These are phyloP conservation scores for Ophiostoma sp. DNA, from an alignment of 2,329 filamentous ascomycete genomes.

Conservation along the genomic window DNA sequence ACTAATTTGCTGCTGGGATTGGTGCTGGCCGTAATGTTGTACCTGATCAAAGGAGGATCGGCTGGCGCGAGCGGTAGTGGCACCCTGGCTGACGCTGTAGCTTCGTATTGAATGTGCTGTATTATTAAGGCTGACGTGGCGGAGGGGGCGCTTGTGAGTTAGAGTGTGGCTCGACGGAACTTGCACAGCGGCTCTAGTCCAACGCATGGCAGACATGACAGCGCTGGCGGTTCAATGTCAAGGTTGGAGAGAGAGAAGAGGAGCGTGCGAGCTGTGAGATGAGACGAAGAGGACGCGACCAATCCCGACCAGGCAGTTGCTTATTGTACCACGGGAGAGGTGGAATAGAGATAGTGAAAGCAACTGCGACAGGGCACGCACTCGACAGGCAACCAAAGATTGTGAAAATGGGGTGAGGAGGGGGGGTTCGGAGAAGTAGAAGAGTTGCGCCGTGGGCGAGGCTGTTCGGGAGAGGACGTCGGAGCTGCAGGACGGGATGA, in stretches of 20 bases:
- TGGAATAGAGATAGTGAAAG: not conserved
- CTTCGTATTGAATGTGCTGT: slow-evolving; percentile 1
- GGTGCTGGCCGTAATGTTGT: not conserved
- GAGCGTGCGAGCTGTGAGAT: not conserved
- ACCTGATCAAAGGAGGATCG: slow-evolving; percentile 11
- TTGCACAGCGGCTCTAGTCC: slow-evolving; percentile 17
- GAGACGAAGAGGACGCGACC: not conserved
- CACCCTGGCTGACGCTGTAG: slow-evolving; percentile 13
- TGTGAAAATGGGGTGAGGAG: not conserved
- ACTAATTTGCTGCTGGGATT: slow-evolving; percentile 23
- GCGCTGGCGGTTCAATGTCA: not conserved
- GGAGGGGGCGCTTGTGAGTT: slow-evolving; percentile 1
- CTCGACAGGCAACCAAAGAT: not conserved
- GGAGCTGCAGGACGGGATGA: not conserved
- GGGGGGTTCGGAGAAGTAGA: not conserved
- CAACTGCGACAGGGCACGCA: not conserved
- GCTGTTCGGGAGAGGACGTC: not conserved
- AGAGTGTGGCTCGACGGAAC: slow-evolving; percentile 7
- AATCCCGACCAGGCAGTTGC: not conserved
- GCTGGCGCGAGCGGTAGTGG: slow-evolving; percentile 17
- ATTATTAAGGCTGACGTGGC: slow-evolving; percentile 16
- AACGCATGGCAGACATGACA: slow-evolving; percentile 20
- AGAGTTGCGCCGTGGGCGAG: slow-evolving; percentile 6
- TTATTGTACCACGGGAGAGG: not conserved
- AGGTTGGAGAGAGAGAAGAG: not conserved